phyloP scores from a whole-genome alignment of 1,284 basidiomycete species.

The Leccinum huronense region DNA sequence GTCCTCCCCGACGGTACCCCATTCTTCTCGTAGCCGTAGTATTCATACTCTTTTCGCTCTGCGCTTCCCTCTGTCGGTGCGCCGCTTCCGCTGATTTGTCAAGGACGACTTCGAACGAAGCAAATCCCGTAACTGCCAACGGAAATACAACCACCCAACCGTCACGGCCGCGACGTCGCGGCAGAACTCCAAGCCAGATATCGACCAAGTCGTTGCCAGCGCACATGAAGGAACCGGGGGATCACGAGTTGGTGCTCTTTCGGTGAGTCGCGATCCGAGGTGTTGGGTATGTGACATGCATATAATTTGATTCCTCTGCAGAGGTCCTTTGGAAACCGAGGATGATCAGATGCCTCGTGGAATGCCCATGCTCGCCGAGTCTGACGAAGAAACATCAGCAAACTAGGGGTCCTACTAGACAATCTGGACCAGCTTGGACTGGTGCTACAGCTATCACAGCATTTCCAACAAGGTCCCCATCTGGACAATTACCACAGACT shows the following conservation, averaged over 20 bases:
- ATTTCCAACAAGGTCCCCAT: too few relatives aligned
- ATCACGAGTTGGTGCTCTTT: conserved; percentile 72
- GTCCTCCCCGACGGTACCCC: conserved; percentile 14
- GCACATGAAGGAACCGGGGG: conserved; percentile 78
- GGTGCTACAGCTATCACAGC: too few relatives aligned
- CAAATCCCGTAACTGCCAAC: background rate
- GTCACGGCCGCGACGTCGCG: conserved; percentile 42
- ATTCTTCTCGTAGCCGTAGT: conserved; percentile 26
- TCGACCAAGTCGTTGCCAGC: conserved; percentile 69
- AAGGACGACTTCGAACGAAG: background rate
- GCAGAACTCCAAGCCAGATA: conserved; percentile 60
- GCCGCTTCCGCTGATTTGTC: background rate
- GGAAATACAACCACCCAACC: conserved; percentile 2
- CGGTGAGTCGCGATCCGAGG: conserved; percentile 41
- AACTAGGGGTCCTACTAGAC: too few relatives aligned
- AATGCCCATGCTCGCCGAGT: conserved; percentile 39
- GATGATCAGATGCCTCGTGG: conserved; percentile 30
- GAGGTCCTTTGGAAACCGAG: conserved; percentile 41
- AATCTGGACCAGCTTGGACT: too few relatives aligned
- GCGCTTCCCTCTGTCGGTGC: conserved; percentile 25
- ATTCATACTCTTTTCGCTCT: conserved; percentile 26
- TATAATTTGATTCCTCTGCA: conserved; percentile 13
- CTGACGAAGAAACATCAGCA: conserved; percentile 19
- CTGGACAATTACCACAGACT: too few relatives aligned
- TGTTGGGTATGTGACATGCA: background rate